A percentile compares a stretch with the other conserved stretches of the same genome.
These are phyloP conservation scores for Digitaria exilis DNA, from an alignment of 202 grass and related monocot species.

Conservation along the genomic window DNA sequence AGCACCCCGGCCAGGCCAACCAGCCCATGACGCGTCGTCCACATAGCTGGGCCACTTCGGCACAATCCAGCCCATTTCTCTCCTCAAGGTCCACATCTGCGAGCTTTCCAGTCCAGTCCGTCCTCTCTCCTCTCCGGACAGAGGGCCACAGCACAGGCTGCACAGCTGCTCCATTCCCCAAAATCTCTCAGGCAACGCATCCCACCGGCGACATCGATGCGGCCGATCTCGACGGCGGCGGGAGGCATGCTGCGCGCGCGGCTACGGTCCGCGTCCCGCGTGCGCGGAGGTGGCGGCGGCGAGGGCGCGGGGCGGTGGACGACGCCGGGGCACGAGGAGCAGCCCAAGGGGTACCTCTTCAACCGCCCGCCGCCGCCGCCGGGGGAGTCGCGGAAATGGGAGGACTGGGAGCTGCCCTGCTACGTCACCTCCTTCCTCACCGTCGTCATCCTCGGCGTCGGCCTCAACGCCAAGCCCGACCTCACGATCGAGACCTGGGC, in stretches of 20 bases:
- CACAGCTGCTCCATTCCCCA: not conserved
- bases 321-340: constrained; percentile 54
- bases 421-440: constrained; percentile 83
- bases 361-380: constrained; percentile 53
- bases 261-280: constrained; percentile 32
- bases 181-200: constrained; percentile 18
- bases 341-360: constrained; percentile 63
- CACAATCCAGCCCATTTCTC: not conserved
- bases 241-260: constrained; percentile 58
- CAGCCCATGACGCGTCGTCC: no score
- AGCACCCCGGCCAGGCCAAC: no score
- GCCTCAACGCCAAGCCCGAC: constrained; percentile 80
- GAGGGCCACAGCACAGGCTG: not conserved
- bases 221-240: constrained; percentile 54
- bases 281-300: constrained; percentile 41
- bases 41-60: no score
- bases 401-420: constrained; percentile 72
- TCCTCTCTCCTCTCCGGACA: not conserved
- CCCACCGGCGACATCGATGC: constrained; percentile 45
- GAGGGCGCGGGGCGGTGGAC: constrained; percentile 62
- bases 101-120: not conserved
- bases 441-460: constrained; percentile 75
- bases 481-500: constrained; percentile 87
- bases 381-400: constrained; percentile 63
- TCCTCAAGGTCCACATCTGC: not conserved